Evolutionary conservation across 2,329 filamentous ascomycete species (phyloP), one percentile per base, ranked within the genome.

Genomic region (Epichloe aotearoae): DNA sequence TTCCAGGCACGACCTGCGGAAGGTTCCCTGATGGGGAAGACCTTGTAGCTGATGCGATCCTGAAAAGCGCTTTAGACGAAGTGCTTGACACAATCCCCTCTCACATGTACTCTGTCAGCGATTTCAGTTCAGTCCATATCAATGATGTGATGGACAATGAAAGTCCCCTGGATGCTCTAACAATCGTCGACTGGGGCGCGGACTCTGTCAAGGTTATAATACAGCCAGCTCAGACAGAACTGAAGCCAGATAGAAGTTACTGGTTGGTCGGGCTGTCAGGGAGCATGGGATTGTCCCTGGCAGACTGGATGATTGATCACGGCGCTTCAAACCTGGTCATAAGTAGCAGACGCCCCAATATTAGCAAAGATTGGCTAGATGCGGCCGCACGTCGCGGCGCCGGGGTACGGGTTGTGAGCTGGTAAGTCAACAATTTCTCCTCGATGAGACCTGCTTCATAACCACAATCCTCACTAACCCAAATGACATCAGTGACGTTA

Each of bases 221-320:
- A 14, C 33, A 45, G 34, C 48, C 48, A 15, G 33, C 40, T 7
- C 20, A 7, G 47, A 61, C 50, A 63, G 58, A 17, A 19, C 36
- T 50, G 15, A 19, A n/a, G 3, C 14, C 34, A 20, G 37, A 50
- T n/a, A 43, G 33, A 12, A 52, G 37, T 19, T 68, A 69, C 47
- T 56, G 60, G 15, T 50, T 68, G 2, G 58, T 63, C 5, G 66
- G 66, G 0, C 50, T 68, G 23, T 54, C 64, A 0, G 59, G 64
- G 4, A 62, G 58, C 2, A 26, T 69, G 19, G 69, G 68, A 5
- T 56, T 59, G 8, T 69, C 68, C 0, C 55, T 70, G 2, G 63
- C 58, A 43, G 53, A 62, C 10, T 70, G 61, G 61, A 71, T 69
- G 67, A 54, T 63, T 6, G 48, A 53, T 0, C 55, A 58, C 11